phyloP scores from a whole-genome alignment of 1,284 basidiomycete genomes.

The Moesziomyces globuligerus region DNA sequence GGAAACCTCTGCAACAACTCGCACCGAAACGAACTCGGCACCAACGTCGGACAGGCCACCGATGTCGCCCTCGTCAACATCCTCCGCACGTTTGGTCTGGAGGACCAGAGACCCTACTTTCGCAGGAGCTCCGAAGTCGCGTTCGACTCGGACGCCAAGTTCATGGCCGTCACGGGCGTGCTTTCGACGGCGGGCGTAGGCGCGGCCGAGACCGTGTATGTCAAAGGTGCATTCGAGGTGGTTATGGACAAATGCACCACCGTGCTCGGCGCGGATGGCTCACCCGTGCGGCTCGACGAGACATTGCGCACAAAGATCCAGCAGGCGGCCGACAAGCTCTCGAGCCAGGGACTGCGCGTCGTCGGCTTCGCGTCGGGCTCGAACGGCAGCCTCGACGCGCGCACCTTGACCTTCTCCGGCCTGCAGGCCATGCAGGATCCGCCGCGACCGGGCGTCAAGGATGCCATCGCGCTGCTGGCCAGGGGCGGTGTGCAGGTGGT shows the following conservation, averaged over 20 bases:
- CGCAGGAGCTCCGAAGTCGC: constrained; percentile 81
- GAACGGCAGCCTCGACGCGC: constrained; percentile 55
- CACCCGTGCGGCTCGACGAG: constrained; percentile 79
- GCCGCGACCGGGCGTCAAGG: constrained; percentile 89
- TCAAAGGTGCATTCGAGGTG: constrained; percentile 91
- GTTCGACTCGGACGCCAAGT: constrained; percentile 92
- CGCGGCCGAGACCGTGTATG: constrained; percentile 80
- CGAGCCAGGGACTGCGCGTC: constrained; percentile 82
- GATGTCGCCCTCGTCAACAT: constrained; percentile 91
- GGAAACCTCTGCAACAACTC: constrained; percentile 73
- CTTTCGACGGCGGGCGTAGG: constrained; percentile 43
- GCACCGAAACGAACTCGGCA: constrained; percentile 77
- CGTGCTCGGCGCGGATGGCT: constrained; percentile 85
- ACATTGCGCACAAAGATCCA: constrained; percentile 76
- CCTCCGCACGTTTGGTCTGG: constrained; percentile 76
- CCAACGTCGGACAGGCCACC: constrained; percentile 86
- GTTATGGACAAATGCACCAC: constrained; percentile 85
- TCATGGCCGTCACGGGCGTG: constrained; percentile 84
- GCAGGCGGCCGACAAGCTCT: constrained; percentile 77
- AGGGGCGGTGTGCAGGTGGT: constrained; percentile 90
- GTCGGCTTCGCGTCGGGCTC: constrained; percentile 87
- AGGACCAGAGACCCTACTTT: constrained; percentile 79
- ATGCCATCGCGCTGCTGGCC: constrained; percentile 82
- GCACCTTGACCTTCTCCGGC: constrained; percentile 84
- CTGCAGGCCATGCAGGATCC: constrained; percentile 97